phyloP scores from a whole-genome alignment of 192 early-diverging fungal genomes.

The Thamnidium elegans region DNA sequence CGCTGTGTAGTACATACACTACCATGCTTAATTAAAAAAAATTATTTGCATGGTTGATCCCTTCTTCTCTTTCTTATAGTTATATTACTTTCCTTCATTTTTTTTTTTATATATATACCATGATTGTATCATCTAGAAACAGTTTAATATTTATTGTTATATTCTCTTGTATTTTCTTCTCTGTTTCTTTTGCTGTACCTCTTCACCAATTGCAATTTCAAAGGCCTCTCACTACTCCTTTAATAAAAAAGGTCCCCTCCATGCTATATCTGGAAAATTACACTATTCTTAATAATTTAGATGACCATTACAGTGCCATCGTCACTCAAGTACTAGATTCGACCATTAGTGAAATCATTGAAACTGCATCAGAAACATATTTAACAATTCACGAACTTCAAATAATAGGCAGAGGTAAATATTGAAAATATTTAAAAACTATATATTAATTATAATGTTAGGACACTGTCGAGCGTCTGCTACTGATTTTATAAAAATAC shows the following conservation, averaged over 20 bases:
- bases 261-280: background rate
- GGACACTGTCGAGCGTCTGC: background rate
- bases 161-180: no score
- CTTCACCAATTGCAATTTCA: background rate
- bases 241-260: background rate
- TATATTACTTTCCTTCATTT: no score
- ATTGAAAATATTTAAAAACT: background rate
- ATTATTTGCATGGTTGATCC: background rate
- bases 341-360: slow-evolving; percentile 7
- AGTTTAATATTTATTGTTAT: no score
- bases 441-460: background rate
- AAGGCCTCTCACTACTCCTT: background rate
- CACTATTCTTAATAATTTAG: background rate
- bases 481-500: background rate
- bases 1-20: no score
- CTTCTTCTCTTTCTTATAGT: no score
- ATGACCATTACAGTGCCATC: slow-evolving; percentile 14
- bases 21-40: no score
- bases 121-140: no score
- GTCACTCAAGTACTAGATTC: slow-evolving; percentile 16
- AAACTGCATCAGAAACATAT: slow-evolving; percentile 3
- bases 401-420: slow-evolving; percentile 8
- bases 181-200: background rate
- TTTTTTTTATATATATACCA: no score
- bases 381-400: slow-evolving; percentile 9